Base-by-base conservation (phyloP, 192 early-diverging fungal genomes). In the Coemansia sp. region DNA sequence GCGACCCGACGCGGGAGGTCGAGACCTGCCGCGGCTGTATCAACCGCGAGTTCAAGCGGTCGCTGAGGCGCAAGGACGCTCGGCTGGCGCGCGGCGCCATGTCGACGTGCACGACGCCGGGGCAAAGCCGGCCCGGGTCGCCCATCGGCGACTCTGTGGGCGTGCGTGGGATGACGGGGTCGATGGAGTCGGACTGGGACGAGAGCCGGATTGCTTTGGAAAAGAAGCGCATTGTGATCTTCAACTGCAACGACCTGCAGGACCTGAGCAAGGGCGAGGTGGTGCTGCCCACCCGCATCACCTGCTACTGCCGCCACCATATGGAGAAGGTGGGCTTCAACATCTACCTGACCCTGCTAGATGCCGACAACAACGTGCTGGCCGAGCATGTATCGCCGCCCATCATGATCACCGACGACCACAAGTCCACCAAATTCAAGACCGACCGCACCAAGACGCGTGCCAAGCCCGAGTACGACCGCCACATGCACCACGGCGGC, bases 361-460 rank as follows among this genome's bases (percentile, higher is more conserved):
- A 97, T 59, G 49, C 78, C 37, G 62, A 64, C 41, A 78, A 78
- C 50, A 54, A 62, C 11, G 62, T 86, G 27, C 63, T 94, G 22
- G 91, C 92, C 8, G 78, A 77, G 8, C 89, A 88, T 17, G 65
- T 89, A 29, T 91, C 91, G 16, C 85, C 91, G 5, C 89, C 94
- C 7, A 94, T 97, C 41, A 84, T 95, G 83, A 94, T 97, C 60
- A 97, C 94, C 5, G 94, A 97, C 52, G 94, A 97, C 70, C 94
- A 97, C 79, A 97, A 97, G 67, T 90, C 87, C 10, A 80, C 85
- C 17, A 88, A 88, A 56, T 54, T 71, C 29, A 82, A 81, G 54
- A 63, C 56, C 7, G 64, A 70, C 41, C 56, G 70, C 21, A 75
- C 53, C 34, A 78, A 72, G 37, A 62, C 55, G 20, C 67, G 78